Conservation (phyloP, 805 yeast genomes). For the Candida taoyuanica region DNA sequence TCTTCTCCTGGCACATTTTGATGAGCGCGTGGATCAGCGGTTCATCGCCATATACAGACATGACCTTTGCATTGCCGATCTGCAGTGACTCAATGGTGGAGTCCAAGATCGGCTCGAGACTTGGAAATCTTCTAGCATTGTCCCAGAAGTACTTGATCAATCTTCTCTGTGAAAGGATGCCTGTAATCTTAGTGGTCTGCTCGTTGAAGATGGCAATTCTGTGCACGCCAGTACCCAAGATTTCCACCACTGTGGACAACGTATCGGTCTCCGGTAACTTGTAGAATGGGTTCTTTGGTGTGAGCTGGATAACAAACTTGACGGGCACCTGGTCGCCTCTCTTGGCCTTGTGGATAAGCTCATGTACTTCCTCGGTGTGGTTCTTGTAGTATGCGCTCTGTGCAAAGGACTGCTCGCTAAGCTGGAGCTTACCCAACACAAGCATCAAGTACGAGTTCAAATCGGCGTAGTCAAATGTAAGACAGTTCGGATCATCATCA, state of each 20-base stretch:
- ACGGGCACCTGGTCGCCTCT: conserved; percentile 90
- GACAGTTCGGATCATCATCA: conserved; percentile 58
- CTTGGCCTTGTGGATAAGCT: conserved; percentile 58
- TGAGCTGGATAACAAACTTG: conserved; percentile 74
- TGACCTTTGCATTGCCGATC: conserved; percentile 70
- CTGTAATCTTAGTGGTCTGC: conserved; percentile 55
- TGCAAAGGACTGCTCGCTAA: conserved; percentile 29
- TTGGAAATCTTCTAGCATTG: conserved; percentile 80
- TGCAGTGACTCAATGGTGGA: conserved; percentile 65
- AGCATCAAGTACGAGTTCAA: conserved; percentile 79
- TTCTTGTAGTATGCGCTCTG: conserved; percentile 27
- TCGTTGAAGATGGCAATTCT: conserved; percentile 74
- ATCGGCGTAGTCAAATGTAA: conserved; percentile 90
- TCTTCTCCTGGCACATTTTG: conserved; percentile 78
- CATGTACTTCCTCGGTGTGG: conserved; percentile 35
- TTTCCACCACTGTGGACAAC: conserved; percentile 71
- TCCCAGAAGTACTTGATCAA: conserved; percentile 85
- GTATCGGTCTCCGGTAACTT: conserved; percentile 68
- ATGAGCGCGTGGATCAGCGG: conserved; percentile 80
- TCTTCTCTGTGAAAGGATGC: conserved; percentile 88
- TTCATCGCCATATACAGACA: conserved; percentile 83
- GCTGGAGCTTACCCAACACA: conserved; percentile 67
- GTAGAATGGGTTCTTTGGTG: conserved; percentile 85
- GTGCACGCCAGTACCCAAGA: conserved; percentile 93
- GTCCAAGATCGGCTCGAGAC: conserved; percentile 70